Evolutionary conservation across 2,329 filamentous ascomycete genomes (phyloP).

Genomic region (Sclerotinia glacialis): DNA sequence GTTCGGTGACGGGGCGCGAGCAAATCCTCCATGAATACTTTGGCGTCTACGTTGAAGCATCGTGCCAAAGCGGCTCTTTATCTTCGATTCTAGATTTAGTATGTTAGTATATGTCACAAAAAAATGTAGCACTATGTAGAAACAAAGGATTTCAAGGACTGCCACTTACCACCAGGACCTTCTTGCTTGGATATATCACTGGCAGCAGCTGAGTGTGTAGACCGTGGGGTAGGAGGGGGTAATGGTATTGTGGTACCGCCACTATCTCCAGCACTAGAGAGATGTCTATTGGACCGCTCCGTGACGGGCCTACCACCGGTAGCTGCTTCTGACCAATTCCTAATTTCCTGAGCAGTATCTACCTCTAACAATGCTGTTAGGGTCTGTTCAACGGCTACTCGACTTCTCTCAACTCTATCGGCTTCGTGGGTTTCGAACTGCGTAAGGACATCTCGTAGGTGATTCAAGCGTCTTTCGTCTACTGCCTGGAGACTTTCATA

Average conservation of each 20-base stretch:
- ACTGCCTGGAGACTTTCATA: conserved; percentile 89
- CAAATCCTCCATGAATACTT: conserved; percentile 62
- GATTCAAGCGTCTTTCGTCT: conserved; percentile 85
- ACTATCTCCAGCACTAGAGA: conserved; percentile 33
- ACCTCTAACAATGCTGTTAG: conserved; percentile 82
- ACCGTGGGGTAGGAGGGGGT: conserved; percentile 33
- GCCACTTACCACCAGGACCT: conserved; percentile 17
- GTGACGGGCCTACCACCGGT: conserved; percentile 40
- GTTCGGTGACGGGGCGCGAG: conserved; percentile 51
- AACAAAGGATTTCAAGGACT: not conserved
- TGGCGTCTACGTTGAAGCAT: conserved; percentile 65
- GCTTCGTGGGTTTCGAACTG: conserved; percentile 91
- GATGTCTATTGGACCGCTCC: conserved; percentile 36
- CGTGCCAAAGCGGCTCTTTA: conserved; percentile 65
- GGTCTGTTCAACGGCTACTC: conserved; percentile 72
- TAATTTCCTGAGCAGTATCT: conserved; percentile 82
- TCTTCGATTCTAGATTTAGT: conserved; percentile 48
- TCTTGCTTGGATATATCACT: conserved; percentile 33
- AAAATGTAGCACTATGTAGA: not conserved
- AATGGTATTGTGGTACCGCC: conserved; percentile 28
- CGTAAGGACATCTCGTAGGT: conserved; percentile 85
- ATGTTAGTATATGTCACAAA: not conserved
- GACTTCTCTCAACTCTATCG: conserved; percentile 76
- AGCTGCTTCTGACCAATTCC: conserved; percentile 56
- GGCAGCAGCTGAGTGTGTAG: conserved; percentile 33